A percentile compares a stretch with the other conserved stretches of the same genome.
Conservation (phyloP, 2,329 filamentous ascomycete species). For the Xylaria sp. region DNA sequence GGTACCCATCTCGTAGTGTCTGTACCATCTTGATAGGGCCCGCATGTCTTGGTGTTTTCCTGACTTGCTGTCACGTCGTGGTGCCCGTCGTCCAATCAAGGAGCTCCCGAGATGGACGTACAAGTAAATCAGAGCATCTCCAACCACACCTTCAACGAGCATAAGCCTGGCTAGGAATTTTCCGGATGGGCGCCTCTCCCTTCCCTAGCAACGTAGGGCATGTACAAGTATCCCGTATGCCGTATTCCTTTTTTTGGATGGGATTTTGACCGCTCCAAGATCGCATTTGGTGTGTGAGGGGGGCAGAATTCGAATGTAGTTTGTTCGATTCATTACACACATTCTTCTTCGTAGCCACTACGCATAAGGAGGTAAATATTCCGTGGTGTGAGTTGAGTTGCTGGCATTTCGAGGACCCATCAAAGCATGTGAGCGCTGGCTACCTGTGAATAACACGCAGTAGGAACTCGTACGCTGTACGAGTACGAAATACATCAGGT, state of each 20-base stretch:
- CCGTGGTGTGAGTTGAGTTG: constrained; percentile 1
- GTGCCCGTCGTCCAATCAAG: constrained; percentile 14
- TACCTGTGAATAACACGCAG: no score
- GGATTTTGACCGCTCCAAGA: not conserved
- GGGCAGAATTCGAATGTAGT: not conserved
- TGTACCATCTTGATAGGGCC: not conserved
- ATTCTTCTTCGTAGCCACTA: not conserved
- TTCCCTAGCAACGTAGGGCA: no score
- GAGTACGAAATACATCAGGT: no score
- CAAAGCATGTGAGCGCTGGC: not conserved
- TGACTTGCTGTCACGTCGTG: constrained; percentile 13
- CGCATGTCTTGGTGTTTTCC: constrained; percentile 10
- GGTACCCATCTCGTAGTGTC: no score
- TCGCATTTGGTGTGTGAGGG: not conserved
- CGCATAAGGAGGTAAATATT: not conserved
- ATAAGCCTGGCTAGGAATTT: no score
- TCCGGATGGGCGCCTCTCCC: no score
- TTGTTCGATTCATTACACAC: not conserved
- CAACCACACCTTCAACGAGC: no score
- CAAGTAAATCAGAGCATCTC: no score
- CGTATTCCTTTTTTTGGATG: no score
- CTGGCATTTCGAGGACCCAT: constrained; percentile 9
- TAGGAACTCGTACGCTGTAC: no score
- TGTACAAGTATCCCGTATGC: no score
- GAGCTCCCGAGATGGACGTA: not conserved